A percentile compares a stretch with the other conserved stretches of the same genome.
Conservation (phyloP, 1,284 basidiomycete genomes). For the Microbotryum scabiosae region DNA sequence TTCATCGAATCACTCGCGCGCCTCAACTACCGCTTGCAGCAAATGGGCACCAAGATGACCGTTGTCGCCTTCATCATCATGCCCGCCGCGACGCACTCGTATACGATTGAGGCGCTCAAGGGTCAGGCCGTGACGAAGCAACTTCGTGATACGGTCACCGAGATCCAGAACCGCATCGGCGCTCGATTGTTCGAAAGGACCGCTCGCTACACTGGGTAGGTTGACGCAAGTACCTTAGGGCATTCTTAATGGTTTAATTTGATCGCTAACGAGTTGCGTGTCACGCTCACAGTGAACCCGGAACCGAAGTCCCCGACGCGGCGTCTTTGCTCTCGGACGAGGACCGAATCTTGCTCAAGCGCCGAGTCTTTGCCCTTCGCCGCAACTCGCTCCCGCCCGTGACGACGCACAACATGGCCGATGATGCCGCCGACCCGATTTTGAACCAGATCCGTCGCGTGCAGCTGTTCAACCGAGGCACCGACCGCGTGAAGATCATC, state of each 20-base stretch:
- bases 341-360: conserved; percentile 91
- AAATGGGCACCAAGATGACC: conserved; percentile 66
- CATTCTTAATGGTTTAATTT: no score
- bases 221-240: conserved; percentile 12
- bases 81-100: conserved; percentile 91
- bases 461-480: conserved; percentile 73
- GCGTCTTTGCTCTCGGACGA: conserved; percentile 76
- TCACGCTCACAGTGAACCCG: conserved; percentile 66
- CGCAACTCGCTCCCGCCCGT: conserved; percentile 86
- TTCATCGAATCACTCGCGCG: conserved; percentile 94
- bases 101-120: conserved; percentile 95
- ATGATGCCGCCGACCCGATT: conserved; percentile 85
- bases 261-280: no score
- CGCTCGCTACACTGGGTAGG: conserved; percentile 77
- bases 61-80: conserved; percentile 98
- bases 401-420: conserved; percentile 95
- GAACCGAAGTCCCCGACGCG: conserved; percentile 60
- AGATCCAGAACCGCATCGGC: conserved; percentile 88
- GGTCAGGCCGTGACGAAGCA: conserved; percentile 97
- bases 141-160: conserved; percentile 84
- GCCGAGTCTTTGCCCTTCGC: conserved; percentile 91
- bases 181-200: conserved; percentile 88
- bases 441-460: conserved; percentile 89
- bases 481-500: conserved; percentile 87
- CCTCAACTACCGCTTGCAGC: conserved; percentile 79